Percentiles rank a stretch among this genome's conserved stretches.
Conservation (phyloP, 208 protist species). For the Trypanosoma theileri region DNA sequence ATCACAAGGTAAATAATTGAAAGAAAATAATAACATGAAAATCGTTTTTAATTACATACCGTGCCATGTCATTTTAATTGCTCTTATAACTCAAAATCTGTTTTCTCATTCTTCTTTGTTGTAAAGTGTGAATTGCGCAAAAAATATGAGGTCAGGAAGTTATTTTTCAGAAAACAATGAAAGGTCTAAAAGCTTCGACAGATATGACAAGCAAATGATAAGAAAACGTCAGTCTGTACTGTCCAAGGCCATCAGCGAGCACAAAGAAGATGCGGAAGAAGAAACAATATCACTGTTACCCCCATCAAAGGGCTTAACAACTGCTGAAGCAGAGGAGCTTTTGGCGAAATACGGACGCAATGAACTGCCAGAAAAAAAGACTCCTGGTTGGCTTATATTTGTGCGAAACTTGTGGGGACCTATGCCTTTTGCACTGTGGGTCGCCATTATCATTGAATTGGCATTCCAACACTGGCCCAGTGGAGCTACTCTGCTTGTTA, state of each 20-base stretch:
- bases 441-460: constrained; percentile 89
- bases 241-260: constrained; percentile 77
- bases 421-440: constrained; percentile 86
- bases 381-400: constrained; percentile 80
- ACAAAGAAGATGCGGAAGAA: constrained; percentile 31
- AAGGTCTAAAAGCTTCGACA: too few species aligned
- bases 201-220: constrained; percentile 33
- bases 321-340: constrained; percentile 57
- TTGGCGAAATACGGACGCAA: constrained; percentile 74
- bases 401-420: constrained; percentile 77
- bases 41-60: too few species aligned
- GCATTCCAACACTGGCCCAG: constrained; percentile 85
- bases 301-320: constrained; percentile 57
- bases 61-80: too few species aligned
- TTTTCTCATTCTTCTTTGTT: too few species aligned
- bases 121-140: too few species aligned
- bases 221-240: constrained; percentile 67
- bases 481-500: constrained; percentile 76
- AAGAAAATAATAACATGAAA: too few species aligned
- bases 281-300: constrained; percentile 13
- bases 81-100: too few species aligned
- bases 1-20: too few species aligned
- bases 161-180: too few species aligned
- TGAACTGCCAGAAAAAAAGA: constrained; percentile 72
- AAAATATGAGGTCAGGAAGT: too few species aligned